phyloP scores from a whole-genome alignment of 2,329 filamentous ascomycete genomes.

The Diaporthe vaccinii region DNA sequence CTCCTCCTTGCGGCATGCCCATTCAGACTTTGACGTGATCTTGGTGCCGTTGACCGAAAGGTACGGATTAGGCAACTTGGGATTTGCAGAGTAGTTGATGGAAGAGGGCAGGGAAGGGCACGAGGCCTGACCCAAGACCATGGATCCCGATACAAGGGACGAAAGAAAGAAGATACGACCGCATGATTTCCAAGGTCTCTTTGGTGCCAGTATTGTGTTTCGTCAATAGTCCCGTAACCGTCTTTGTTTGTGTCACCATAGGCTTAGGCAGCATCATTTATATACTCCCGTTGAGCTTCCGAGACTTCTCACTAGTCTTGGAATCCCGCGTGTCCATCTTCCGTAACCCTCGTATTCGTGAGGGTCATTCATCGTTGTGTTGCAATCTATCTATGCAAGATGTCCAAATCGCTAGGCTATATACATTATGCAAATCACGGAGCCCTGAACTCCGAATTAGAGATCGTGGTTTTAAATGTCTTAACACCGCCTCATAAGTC shows the following conservation, averaged over 20 bases:
- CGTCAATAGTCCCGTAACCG: background rate
- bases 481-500: background rate
- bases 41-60: constrained; percentile 53
- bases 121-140: background rate
- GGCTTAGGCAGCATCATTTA: background rate
- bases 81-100: background rate
- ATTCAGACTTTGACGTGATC: constrained; percentile 55
- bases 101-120: background rate
- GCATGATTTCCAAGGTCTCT: background rate
- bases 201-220: background rate
- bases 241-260: background rate
- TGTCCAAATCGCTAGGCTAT: background rate
- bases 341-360: background rate
- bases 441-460: background rate
- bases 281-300: background rate
- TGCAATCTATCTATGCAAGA: background rate
- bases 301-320: background rate
- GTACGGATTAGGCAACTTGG: constrained; percentile 53
- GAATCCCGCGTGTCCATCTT: too few relatives aligned
- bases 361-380: background rate
- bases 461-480: background rate
- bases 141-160: background rate
- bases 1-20: constrained; percentile 57
- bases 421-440: constrained; percentile 1
- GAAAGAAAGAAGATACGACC: background rate